Evolutionary conservation across 352 stramenopile species (phyloP), one percentile per base, ranked within the genome.

Genomic region (Pythium phragmiticola): DNA sequence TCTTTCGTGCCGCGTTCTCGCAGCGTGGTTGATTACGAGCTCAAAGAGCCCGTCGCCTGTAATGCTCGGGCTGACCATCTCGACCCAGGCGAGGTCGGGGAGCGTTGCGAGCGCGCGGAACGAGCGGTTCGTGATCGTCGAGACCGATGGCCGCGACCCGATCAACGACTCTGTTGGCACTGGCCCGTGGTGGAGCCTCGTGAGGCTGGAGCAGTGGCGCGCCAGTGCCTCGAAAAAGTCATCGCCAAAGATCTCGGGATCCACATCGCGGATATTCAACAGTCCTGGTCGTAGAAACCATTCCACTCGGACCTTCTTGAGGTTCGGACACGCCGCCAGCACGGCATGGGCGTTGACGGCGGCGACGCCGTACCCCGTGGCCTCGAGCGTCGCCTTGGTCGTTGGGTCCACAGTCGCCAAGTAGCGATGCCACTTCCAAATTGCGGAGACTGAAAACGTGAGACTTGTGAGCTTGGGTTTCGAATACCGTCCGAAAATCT

Each of bases 31-130:
- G 16, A 53, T 34, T 0, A 59, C 50, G n/a, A 65, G n/a, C 12
- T 45, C 30, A 28, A 59, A 65, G 7, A 65, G 26, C 7, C 58
- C 58, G 48, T 59, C 58, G 26, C 19, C 58, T 21, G 58, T 65
- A 28, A 65, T 59, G 28, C 42, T 65, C 0, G 41, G 47, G 4
- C 26, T 37, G 16, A 19, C 33, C 26, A 65, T 45, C 12, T 58
- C 7, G 19, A 65, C 48, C 3, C 5, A 30, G 2, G 12, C 16
- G 3, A 65, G 49, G 21, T 45, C 17, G 7, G 48, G 41, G 4
- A 65, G 58, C 12, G 23, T 30, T 5, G 58, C 48, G 34, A 65
- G 51, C 39, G 58, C 48, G 3, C 23, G n/a, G 26, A 65, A 45
- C 23, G 58, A 57, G 0, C 50, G 48, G 41, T 65, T 37, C 1